phyloP scores from a whole-genome alignment of 352 stramenopile genomes.

The Globisporangium takayamanum region DNA sequence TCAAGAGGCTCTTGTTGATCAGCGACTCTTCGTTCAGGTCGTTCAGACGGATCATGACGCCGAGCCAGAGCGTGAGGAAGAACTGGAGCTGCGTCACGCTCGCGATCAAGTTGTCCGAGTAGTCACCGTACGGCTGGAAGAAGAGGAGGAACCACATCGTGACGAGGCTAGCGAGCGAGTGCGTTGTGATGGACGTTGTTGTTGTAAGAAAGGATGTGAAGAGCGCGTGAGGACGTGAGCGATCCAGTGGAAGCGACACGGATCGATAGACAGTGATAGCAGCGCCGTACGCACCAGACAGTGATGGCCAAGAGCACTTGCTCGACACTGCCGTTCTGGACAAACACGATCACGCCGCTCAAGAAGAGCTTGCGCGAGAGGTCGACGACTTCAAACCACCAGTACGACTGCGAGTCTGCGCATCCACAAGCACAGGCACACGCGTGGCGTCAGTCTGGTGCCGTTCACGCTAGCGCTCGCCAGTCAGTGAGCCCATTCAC shows the following conservation, averaged over 20 bases:
- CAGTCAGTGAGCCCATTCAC: background rate
- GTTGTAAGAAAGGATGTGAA: background rate
- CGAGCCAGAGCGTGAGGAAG: constrained; percentile 78
- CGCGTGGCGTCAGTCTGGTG: background rate
- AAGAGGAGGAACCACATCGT: constrained; percentile 78
- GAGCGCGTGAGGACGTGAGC: background rate
- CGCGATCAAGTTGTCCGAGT: constrained; percentile 65
- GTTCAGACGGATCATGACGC: constrained; percentile 67
- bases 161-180: constrained; percentile 21
- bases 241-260: too few species aligned
- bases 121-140: constrained; percentile 68
- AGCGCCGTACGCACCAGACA: constrained; percentile 35
- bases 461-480: background rate
- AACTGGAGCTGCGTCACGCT: constrained; percentile 73
- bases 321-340: constrained; percentile 61
- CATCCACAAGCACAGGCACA: constrained; percentile 1
- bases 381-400: constrained; percentile 82
- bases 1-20: constrained; percentile 58
- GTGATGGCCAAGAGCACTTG: constrained; percentile 56
- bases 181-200: too few species aligned
- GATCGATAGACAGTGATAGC: background rate
- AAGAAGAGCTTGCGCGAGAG: constrained; percentile 73
- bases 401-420: constrained; percentile 53
- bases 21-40: constrained; percentile 50
- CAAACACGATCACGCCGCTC: constrained; percentile 67